phyloP scores from a whole-genome alignment of 2,329 filamentous ascomycete genomes.

The Trichoderma arundinaceum region DNA sequence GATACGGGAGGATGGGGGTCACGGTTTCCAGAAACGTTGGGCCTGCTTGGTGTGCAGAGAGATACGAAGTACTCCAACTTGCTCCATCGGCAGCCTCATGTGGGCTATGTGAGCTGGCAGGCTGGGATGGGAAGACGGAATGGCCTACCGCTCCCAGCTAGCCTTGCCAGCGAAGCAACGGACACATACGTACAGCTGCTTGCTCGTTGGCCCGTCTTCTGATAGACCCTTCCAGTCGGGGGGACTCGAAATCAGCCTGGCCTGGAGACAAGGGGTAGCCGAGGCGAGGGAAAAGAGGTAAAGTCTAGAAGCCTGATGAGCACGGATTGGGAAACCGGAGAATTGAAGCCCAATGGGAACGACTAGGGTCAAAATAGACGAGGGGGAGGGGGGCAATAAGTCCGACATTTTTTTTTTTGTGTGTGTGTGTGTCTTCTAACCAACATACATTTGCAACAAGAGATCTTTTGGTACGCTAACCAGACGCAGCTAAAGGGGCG shows the following conservation, averaged over 20 bases:
- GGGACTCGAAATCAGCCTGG: conserved; percentile 16
- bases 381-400: not conserved
- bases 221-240: not conserved
- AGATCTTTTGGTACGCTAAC: conserved; percentile 2
- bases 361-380: conserved; percentile 16
- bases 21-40: conserved; percentile 7
- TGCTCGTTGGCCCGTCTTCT: not conserved
- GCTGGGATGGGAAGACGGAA: conserved; percentile 11
- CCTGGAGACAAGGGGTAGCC: not conserved
- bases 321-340: conserved; percentile 13
- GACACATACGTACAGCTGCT: not conserved
- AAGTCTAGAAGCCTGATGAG: conserved; percentile 21
- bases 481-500: conserved; percentile 7
- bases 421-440: not conserved
- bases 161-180: conserved; percentile 30
- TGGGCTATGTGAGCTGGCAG: conserved; percentile 27
- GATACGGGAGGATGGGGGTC: not conserved
- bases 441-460: not conserved
- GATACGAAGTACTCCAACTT: conserved; percentile 5
- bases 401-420: not conserved
- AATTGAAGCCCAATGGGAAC: conserved; percentile 31
- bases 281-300: not conserved
- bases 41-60: not conserved
- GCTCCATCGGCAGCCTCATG: not conserved
- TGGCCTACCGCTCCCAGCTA: conserved; percentile 15